Percentiles rank a stretch among this genome's conserved stretches.
phyloP scores from a whole-genome alignment of 2,329 filamentous ascomycete genomes.

The Paecilomyces dactylethromorphus region DNA sequence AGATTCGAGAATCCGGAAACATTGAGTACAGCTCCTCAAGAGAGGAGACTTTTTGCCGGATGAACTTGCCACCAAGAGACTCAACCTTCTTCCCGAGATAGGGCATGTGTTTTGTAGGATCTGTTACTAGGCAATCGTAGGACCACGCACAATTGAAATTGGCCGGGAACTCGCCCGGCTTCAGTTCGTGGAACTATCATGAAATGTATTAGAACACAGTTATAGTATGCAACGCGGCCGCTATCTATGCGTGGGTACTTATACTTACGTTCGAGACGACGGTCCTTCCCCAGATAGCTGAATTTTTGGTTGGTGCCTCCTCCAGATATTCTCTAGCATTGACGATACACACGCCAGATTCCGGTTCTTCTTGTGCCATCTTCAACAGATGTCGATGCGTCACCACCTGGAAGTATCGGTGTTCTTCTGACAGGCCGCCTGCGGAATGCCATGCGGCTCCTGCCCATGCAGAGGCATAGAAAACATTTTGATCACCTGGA shows the following conservation, averaged over 20 bases:
- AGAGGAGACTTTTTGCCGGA: slow-evolving; percentile 26
- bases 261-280: slow-evolving; percentile 23
- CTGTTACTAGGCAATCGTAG: slow-evolving; percentile 31
- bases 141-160: slow-evolving; percentile 28
- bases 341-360: slow-evolving; percentile 28
- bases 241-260: neutral
- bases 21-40: slow-evolving; percentile 26
- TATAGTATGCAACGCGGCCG: neutral
- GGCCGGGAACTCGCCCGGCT: slow-evolving; percentile 23
- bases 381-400: slow-evolving; percentile 27
- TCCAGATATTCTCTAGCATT: slow-evolving; percentile 30
- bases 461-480: slow-evolving; percentile 34
- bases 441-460: slow-evolving; percentile 35
- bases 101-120: slow-evolving; percentile 32
- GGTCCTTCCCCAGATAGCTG: slow-evolving; percentile 28
- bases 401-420: slow-evolving; percentile 29
- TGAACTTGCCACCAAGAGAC: slow-evolving; percentile 25
- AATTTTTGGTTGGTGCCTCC: slow-evolving; percentile 22
- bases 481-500: slow-evolving; percentile 29
- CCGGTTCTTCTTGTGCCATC: slow-evolving; percentile 27
- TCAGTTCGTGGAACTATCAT: slow-evolving; percentile 26
- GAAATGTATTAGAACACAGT: neutral
- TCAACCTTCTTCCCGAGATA: slow-evolving; percentile 23
- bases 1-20: slow-evolving; percentile 29
- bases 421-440: slow-evolving; percentile 25